phyloP scores from a whole-genome alignment of 225 moss, liverwort and hornwort species.

The Polytrichum formosum region DNA sequence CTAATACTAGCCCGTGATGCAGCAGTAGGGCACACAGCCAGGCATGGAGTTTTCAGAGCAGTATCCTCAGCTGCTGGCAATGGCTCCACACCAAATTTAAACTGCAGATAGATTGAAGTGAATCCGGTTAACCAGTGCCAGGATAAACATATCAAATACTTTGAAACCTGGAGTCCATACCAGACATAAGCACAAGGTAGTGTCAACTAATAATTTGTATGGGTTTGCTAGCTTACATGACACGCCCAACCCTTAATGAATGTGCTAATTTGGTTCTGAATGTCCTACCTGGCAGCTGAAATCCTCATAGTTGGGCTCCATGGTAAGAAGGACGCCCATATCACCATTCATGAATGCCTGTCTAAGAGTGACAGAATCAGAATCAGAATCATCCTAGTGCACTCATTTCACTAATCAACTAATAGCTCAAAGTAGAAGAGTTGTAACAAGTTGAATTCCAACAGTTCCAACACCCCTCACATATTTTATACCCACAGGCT shows the following conservation, averaged over 20 bases:
- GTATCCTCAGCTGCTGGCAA: slow-evolving; percentile 69
- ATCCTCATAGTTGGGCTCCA: slow-evolving; percentile 89
- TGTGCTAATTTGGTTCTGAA: neutral
- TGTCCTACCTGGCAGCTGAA: slow-evolving; percentile 90
- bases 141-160: too few species aligned
- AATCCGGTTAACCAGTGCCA: too few species aligned
- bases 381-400: neutral
- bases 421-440: too few species aligned
- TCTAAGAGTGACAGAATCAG: slow-evolving; percentile 5
- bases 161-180: too few species aligned
- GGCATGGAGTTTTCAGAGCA: slow-evolving; percentile 80
- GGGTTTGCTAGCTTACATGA: too few species aligned
- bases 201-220: neutral
- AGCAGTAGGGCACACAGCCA: slow-evolving; percentile 88
- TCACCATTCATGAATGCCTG: slow-evolving; percentile 72
- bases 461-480: neutral
- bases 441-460: neutral
- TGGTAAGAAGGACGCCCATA: slow-evolving; percentile 76
- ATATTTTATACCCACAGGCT: neutral
- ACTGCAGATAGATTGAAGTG: slow-evolving; percentile 39
- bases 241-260: neutral
- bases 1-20: slow-evolving; percentile 57
- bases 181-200: neutral
- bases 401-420: too few species aligned
- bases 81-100: slow-evolving; percentile 82